Conservation (phyloP, 2,329 filamentous ascomycete species). For the Sarocladium strictum region DNA sequence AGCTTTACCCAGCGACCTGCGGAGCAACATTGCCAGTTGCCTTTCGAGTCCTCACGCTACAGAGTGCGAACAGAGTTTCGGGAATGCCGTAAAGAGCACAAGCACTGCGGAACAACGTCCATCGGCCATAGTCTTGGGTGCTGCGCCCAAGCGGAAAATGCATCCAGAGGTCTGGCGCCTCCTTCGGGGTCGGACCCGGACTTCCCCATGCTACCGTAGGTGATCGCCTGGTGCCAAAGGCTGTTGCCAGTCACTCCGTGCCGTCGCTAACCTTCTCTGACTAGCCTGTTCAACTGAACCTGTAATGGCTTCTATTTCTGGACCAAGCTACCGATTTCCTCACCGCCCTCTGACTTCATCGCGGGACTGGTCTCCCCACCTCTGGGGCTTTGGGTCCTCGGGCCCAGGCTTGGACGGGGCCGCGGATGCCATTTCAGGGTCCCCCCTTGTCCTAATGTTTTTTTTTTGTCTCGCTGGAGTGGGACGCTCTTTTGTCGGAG, state of each 20-base stretch:
- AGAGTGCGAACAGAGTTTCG: neutral
- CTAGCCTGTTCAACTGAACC: neutral
- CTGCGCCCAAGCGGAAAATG: too few species aligned
- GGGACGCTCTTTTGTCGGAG: neutral
- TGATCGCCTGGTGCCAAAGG: too few species aligned
- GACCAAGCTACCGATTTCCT: neutral
- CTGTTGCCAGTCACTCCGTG: too few species aligned
- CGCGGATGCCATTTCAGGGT: neutral
- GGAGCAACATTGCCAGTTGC: neutral
- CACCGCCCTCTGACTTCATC: constrained; percentile 6
- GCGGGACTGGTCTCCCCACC: constrained; percentile 2
- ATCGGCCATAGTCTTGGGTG: too few species aligned
- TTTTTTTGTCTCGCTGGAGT: neutral
- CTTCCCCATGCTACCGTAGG: too few species aligned
- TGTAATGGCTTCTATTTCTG: constrained; percentile 4
- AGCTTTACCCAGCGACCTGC: neutral
- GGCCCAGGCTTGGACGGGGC: neutral
- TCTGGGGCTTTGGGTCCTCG: neutral
- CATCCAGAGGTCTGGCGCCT: neutral
- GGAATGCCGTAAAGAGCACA: neutral
- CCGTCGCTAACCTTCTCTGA: neutral
- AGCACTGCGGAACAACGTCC: too few species aligned
- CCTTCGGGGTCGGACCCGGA: neutral
- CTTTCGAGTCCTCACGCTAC: neutral
- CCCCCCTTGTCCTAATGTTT: neutral